Evolutionary conservation across 2,329 filamentous ascomycete genomes (phyloP).

Genomic region (Monilinia fructicola): DNA sequence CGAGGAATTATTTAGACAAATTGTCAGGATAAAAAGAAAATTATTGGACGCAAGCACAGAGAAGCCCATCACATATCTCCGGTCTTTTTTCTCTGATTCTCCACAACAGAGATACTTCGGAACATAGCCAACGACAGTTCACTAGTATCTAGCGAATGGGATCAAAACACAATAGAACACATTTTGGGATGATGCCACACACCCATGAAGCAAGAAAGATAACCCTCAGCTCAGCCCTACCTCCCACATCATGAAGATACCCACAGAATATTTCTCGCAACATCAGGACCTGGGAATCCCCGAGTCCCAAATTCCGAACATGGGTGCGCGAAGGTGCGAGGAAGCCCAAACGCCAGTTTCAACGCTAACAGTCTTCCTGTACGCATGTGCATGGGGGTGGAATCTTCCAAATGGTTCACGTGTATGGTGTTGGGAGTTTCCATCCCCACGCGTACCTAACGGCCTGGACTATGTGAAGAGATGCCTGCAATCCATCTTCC

Average conservation of each 20-base stretch:
- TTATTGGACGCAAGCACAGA: neutral
- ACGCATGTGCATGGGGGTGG: too few species aligned
- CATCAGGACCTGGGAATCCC: neutral
- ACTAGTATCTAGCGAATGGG: too few species aligned
- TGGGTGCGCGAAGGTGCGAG: neutral
- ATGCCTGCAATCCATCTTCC: too few species aligned
- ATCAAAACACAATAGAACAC: rapidly evolving
- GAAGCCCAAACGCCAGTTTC: neutral
- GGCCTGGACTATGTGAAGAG: too few species aligned
- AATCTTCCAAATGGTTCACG: too few species aligned
- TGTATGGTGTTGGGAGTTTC: too few species aligned
- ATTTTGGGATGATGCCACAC: rapidly evolving
- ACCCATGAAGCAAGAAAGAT: neutral
- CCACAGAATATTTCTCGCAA: neutral
- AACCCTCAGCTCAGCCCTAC: conserved; percentile 5
- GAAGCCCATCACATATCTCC: rapidly evolving
- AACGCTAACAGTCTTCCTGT: neutral
- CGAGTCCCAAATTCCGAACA: rapidly evolving
- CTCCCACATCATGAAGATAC: neutral
- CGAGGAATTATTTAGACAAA: conserved; percentile 9
- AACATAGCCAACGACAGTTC: neutral
- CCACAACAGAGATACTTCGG: rapidly evolving
- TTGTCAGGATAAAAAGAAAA: neutral
- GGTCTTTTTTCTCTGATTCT: neutral
- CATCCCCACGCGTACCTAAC: too few species aligned